A percentile compares a stretch with the other conserved stretches of the same genome.
Conservation (phyloP, 1,284 basidiomycete species). For the Apiotrichum sp. region DNA sequence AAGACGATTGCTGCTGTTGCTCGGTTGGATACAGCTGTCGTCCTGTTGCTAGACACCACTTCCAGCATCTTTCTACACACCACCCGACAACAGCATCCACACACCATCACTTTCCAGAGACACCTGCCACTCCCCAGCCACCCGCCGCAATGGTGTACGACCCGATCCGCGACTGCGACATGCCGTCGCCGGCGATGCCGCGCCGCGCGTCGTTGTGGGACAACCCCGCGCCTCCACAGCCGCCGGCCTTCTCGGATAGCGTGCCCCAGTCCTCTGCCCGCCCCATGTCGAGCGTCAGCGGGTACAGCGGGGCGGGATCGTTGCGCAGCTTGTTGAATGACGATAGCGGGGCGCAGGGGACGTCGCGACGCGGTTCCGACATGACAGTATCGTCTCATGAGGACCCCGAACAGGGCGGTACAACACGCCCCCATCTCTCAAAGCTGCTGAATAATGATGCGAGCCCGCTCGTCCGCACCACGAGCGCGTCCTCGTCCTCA, state of each 20-base stretch:
- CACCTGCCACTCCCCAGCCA: no score
- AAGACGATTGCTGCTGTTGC: no score
- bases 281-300: background rate
- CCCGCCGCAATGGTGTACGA: constrained; percentile 38
- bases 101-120: no score
- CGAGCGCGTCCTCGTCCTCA: constrained; percentile 4
- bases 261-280: background rate
- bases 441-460: constrained; percentile 31
- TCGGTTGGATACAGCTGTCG: no score
- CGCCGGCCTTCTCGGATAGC: constrained; percentile 5
- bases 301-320: constrained; percentile 4
- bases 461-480: constrained; percentile 2
- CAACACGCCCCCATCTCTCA: constrained; percentile 16
- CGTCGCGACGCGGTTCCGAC: constrained; percentile 10
- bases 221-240: constrained; percentile 1
- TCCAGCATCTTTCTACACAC: no score
- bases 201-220: constrained; percentile 15
- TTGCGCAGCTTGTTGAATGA: constrained; percentile 13
- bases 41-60: no score
- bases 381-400: constrained; percentile 10
- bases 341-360: background rate
- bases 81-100: no score
- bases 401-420: constrained; percentile 4
- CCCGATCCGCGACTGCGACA: constrained; percentile 40
- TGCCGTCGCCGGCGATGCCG: constrained; percentile 32